Conservation (phyloP, 1,284 basidiomycete genomes). For the Chalciporus sp. region DNA sequence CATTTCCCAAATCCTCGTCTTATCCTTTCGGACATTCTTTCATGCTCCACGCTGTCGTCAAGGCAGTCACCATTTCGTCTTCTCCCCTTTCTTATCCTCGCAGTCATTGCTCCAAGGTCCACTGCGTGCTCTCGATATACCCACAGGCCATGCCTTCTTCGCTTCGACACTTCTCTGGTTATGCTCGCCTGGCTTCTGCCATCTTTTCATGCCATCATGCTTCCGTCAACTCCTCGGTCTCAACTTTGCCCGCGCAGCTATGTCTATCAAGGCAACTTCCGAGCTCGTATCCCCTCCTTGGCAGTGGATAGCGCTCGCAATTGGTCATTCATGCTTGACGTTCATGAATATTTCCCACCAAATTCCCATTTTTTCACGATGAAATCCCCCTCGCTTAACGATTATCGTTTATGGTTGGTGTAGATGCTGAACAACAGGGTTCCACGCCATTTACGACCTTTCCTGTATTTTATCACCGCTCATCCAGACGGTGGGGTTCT, state of each 20-base stretch:
- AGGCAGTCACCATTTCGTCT: slow-evolving; percentile 17
- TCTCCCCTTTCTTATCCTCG: slow-evolving; percentile 10
- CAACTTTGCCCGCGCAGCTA: slow-evolving; percentile 4
- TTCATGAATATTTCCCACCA: slow-evolving; percentile 12
- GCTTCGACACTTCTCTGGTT: slow-evolving; percentile 21
- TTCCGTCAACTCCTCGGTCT: slow-evolving; percentile 29
- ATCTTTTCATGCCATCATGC: slow-evolving; percentile 28
- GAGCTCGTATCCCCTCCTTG: slow-evolving; percentile 5
- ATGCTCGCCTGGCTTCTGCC: slow-evolving; percentile 23
- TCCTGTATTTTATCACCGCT: slow-evolving; percentile 31
- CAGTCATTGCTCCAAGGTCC: slow-evolving; percentile 12
- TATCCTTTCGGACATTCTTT: slow-evolving; percentile 31
- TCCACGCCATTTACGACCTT: slow-evolving; percentile 29
- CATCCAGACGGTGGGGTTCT: slow-evolving; percentile 23
- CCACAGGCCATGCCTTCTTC: slow-evolving; percentile 22
- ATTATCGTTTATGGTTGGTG: slow-evolving; percentile 7
- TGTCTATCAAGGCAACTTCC: slow-evolving; percentile 20
- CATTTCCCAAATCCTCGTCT: slow-evolving; percentile 27
- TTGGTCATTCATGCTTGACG: slow-evolving; percentile 3
- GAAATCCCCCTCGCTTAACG: slow-evolving; percentile 1
- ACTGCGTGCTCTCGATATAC: slow-evolving; percentile 23
- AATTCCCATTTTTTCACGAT: slow-evolving; percentile 4
- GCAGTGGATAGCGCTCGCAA: slow-evolving; percentile 7
- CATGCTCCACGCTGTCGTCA: slow-evolving; percentile 20
- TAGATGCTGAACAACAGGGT: slow-evolving; percentile 27